phyloP scores from a whole-genome alignment of 2,329 filamentous ascomycete genomes.

The Grosmannia serpens region DNA sequence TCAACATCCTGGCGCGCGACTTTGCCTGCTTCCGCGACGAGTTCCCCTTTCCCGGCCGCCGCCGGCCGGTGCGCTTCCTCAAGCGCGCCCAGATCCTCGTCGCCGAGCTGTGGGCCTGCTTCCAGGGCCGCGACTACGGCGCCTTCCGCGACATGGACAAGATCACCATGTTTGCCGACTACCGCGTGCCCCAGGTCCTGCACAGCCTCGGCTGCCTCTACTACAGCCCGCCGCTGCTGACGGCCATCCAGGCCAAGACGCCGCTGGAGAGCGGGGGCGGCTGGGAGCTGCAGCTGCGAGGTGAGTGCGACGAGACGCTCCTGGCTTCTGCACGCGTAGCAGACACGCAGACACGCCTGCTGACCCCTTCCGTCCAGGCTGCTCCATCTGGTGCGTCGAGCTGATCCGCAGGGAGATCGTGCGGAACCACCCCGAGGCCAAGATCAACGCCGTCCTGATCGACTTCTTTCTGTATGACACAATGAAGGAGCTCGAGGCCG shows the following conservation, averaged over 20 bases:
- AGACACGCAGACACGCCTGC: background rate
- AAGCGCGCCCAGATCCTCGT: slow-evolving; percentile 95
- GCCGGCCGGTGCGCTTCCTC: slow-evolving; percentile 62
- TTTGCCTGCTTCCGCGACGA: slow-evolving; percentile 85
- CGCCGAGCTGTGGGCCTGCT: slow-evolving; percentile 93
- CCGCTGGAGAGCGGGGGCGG: slow-evolving; percentile 57
- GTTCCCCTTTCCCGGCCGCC: slow-evolving; percentile 58
- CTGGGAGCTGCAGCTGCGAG: slow-evolving; percentile 82
- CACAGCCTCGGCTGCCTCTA: slow-evolving; percentile 69
- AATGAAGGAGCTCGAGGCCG: slow-evolving; percentile 71
- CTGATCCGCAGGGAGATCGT: slow-evolving; percentile 73
- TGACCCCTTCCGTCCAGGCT: slow-evolving; percentile 40
- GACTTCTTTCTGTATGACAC: slow-evolving; percentile 97
- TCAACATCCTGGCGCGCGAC: slow-evolving; percentile 72
- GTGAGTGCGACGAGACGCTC: slow-evolving; percentile 32
- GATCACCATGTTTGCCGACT: slow-evolving; percentile 98
- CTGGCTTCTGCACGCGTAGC: too few relatives aligned
- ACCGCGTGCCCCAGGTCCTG: slow-evolving; percentile 89
- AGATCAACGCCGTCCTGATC: slow-evolving; percentile 80
- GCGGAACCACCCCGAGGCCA: slow-evolving; percentile 56
- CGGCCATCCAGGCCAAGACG: slow-evolving; percentile 53
- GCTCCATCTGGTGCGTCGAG: slow-evolving; percentile 94
- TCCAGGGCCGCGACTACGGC: slow-evolving; percentile 69
- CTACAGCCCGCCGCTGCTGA: slow-evolving; percentile 71
- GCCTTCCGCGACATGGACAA: slow-evolving; percentile 83